A percentile compares a stretch with the other conserved stretches of the same genome.
These are phyloP conservation scores for Termitomyces sp. DNA, from an alignment of 768 basidiomycete genomes.

Conservation along the genomic window DNA sequence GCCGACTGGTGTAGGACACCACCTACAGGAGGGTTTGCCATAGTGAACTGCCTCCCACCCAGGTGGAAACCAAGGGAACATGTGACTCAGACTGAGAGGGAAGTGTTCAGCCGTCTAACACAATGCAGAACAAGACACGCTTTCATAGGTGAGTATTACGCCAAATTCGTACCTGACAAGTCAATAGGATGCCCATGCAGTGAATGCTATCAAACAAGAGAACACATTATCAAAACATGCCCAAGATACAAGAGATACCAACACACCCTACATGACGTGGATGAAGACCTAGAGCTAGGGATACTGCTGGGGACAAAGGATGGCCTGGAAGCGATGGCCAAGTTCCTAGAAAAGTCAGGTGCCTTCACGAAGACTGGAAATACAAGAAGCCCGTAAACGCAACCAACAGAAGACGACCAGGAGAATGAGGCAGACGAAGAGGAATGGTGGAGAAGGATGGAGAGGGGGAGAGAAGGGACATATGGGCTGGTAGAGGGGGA, in stretches of 20 bases:
- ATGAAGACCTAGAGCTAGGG: constrained; percentile 3
- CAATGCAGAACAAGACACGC: constrained; percentile 24
- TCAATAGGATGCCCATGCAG: constrained; percentile 22
- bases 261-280: constrained; percentile 8
- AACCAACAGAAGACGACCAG: background rate
- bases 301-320: constrained; percentile 18
- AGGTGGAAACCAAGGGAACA: background rate
- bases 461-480: background rate
- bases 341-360: constrained; percentile 17
- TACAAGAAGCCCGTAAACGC: background rate
- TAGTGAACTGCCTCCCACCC: background rate
- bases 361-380: constrained; percentile 15
- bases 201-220: constrained; percentile 16
- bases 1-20: background rate
- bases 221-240: constrained; percentile 22
- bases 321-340: constrained; percentile 18
- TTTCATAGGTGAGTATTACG: constrained; percentile 12
- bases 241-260: constrained; percentile 14
- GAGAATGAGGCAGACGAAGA: background rate
- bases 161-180: constrained; percentile 15
- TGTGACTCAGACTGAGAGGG: background rate
- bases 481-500: background rate
- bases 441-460: background rate
- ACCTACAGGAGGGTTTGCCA: background rate
- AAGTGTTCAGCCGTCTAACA: constrained; percentile 17